Percentiles rank a stretch among this genome's conserved stretches.
These are phyloP conservation scores for Solanum bukasovii DNA, from an alignment of 257 asterid species.

Conservation along the genomic window DNA sequence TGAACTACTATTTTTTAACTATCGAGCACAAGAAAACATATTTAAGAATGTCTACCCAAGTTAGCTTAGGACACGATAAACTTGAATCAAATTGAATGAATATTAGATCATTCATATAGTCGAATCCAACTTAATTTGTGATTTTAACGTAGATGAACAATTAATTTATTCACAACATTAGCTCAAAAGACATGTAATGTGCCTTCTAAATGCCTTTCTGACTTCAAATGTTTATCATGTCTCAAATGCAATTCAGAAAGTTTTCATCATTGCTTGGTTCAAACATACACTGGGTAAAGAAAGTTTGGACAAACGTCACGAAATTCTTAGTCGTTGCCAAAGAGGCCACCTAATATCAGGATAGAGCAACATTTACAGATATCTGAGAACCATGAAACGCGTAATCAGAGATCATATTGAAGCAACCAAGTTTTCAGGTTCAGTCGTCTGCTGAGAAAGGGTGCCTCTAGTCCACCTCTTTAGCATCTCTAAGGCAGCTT, in stretches of 20 bases:
- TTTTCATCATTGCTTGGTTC: neutral
- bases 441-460: constrained; percentile 25
- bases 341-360: neutral
- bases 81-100: neutral
- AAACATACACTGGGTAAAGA: neutral
- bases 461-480: constrained; percentile 72
- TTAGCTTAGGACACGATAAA: too few species aligned
- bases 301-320: neutral
- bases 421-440: constrained; percentile 40
- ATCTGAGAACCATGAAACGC: neutral
- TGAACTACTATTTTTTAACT: too few species aligned
- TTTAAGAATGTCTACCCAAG: neutral
- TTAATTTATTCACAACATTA: neutral
- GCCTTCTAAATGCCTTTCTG: neutral
- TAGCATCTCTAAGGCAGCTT: constrained; percentile 79
- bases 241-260: neutral
- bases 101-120: neutral
- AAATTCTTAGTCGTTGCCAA: neutral
- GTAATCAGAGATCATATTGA: constrained; percentile 33
- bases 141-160: neutral
- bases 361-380: neutral
- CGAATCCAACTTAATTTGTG: neutral
- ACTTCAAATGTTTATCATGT: neutral
- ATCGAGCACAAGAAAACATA: neutral
- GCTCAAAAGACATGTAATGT: neutral